Base-by-base conservation (phyloP, 2,329 filamentous ascomycete genomes). In the Colletotrichum filicis region DNA sequence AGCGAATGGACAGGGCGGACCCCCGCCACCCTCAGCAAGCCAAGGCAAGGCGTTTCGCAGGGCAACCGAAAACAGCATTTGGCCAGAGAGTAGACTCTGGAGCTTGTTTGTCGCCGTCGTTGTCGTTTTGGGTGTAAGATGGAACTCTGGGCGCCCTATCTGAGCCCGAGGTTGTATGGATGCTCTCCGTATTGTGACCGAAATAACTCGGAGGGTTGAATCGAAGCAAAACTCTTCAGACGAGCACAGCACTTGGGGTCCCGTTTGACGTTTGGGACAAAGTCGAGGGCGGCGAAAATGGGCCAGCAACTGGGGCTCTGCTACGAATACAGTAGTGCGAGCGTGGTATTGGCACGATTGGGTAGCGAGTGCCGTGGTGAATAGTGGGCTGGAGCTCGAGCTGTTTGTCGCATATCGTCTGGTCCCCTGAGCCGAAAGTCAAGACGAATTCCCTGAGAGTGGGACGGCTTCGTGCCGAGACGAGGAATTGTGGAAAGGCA, bases 41-140 rank as follows among this genome's bases (percentile, higher is more conserved):
- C 70, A 73, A 72, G 71, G 66, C 55, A 73, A 32, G 71, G 61
- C 56, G 67, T 73, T 73, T 71, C 60, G 61, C 66, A 66, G 55
- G 66, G 67, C 66, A 73, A 73, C 71, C 67, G 66, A 60, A 73
- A 71, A 53, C 71, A 71, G 55, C 26, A 60, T 60, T 64, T 35
- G 42, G 16, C 37, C 30, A 49, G 60, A 46, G 55, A 42, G 42
- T 26, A 7, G 52, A 56, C 26, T 61, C 66, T 60, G 32, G 59
- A 68, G 59, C 66, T 69, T 64, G 69, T 69, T 69, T 64, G 59
- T 22, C 42, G 8, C 19, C 42, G 42, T 49, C 42, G 42, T 49
- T 49, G 42, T 49, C 8, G 42, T n/a, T 49, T 49, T 49, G 42
- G 42, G 42, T 49, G 42, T 49, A 2, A 49, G 42, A 22, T 22